phyloP scores from a whole-genome alignment of 495 filamentous ascomycete species.

The Penicillium maclennaniae region DNA sequence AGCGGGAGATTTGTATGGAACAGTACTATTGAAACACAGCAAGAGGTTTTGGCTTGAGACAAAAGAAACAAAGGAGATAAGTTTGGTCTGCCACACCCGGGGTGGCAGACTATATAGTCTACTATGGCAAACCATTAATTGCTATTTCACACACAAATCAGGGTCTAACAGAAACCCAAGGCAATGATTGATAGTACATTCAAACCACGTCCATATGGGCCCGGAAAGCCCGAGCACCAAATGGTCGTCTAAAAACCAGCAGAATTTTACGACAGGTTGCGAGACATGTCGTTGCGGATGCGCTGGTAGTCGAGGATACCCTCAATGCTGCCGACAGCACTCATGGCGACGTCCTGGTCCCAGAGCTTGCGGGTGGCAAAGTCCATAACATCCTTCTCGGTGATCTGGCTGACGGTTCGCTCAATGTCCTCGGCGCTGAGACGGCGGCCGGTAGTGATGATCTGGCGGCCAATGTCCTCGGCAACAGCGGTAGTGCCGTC shows the following conservation, averaged over 20 bases:
- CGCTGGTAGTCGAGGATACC: slow-evolving; percentile 86
- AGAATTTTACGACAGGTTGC: slow-evolving; percentile 56
- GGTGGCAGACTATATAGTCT: slow-evolving; percentile 32
- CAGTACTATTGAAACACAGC: not conserved
- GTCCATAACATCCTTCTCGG: slow-evolving; percentile 94
- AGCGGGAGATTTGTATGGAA: not conserved
- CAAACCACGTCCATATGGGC: slow-evolving; percentile 21
- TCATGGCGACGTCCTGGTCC: slow-evolving; percentile 95
- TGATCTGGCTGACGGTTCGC: slow-evolving; percentile 77
- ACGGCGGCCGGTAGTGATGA: slow-evolving; percentile 92
- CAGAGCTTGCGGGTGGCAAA: slow-evolving; percentile 89
- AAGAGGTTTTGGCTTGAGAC: not conserved
- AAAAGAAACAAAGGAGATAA: slow-evolving; percentile 26
- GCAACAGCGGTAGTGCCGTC: slow-evolving; percentile 96
- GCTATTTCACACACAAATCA: slow-evolving; percentile 36
- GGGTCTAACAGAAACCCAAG: slow-evolving; percentile 31
- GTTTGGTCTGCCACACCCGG: slow-evolving; percentile 20
- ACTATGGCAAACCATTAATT: slow-evolving; percentile 37
- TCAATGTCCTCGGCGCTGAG: slow-evolving; percentile 93
- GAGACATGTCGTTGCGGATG: slow-evolving; percentile 83
- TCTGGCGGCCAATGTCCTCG: slow-evolving; percentile 97
- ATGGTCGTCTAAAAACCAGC: slow-evolving; percentile 15
- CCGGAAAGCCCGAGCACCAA: slow-evolving; percentile 4
- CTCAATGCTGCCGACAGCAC: slow-evolving; percentile 88
- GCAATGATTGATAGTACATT: slow-evolving; percentile 39